Conservation (phyloP, 2,329 filamentous ascomycete genomes). For the Diaporthe citri region DNA sequence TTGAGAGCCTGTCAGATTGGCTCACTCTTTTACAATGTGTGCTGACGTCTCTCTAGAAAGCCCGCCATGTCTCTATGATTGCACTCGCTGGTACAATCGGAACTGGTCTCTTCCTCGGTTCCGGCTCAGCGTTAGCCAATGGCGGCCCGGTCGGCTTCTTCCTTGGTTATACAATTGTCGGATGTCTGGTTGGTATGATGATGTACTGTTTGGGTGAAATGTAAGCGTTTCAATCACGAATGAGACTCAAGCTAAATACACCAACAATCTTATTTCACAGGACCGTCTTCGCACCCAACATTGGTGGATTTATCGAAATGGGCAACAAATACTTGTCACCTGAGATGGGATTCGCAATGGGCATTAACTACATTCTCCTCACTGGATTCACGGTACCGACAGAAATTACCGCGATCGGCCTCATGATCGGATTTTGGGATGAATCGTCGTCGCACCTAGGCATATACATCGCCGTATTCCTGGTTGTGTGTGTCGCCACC, state of each 20-base stretch:
- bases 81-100: conserved; percentile 57
- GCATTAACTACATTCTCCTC: conserved; percentile 43
- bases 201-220: conserved; percentile 73
- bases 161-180: conserved; percentile 69
- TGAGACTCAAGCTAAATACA: neutral
- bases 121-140: conserved; percentile 69
- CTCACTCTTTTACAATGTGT: neutral
- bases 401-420: conserved; percentile 42
- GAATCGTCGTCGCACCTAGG: conserved; percentile 35
- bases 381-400: conserved; percentile 43
- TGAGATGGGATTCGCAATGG: conserved; percentile 44
- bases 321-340: conserved; percentile 44
- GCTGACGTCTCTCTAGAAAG: conserved; percentile 25
- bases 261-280: conserved; percentile 27
- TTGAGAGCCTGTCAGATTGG: neutral
- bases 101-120: conserved; percentile 69
- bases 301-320: conserved; percentile 45
- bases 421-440: conserved; percentile 45
- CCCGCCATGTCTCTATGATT: conserved; percentile 50
- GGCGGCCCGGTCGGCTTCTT: conserved; percentile 72
- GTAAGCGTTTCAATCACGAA: conserved; percentile 43
- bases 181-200: conserved; percentile 68
- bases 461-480: conserved; percentile 42
- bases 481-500: conserved; percentile 40
- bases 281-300: conserved; percentile 44